Evolutionary conservation across 2,329 filamentous ascomycete species (phyloP).

Genomic region (Colletotrichum ledebouriae): DNA sequence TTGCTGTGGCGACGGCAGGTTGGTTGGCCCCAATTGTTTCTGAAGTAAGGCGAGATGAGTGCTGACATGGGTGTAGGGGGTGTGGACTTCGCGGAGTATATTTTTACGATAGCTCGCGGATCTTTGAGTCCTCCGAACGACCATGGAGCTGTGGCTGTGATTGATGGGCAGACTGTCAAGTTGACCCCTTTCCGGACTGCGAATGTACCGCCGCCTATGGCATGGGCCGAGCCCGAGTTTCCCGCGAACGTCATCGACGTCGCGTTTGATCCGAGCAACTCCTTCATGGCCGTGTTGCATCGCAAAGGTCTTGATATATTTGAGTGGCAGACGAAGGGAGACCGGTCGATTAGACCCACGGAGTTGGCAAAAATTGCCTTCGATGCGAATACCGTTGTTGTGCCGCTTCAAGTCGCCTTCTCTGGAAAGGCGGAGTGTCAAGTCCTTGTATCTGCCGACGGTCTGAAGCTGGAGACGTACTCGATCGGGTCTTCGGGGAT

Average conservation of each 20-base stretch:
- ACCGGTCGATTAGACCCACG: constrained; percentile 61
- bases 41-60: no score
- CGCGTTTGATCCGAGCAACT: constrained; percentile 75
- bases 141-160: constrained; percentile 82
- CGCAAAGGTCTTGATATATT: constrained; percentile 76
- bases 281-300: constrained; percentile 80
- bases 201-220: constrained; percentile 94
- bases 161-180: constrained; percentile 85
- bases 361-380: constrained; percentile 58
- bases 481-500: constrained; percentile 1
- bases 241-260: constrained; percentile 78
- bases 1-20: constrained; percentile 69
- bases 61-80: constrained; percentile 52
- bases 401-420: constrained; percentile 52
- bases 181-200: constrained; percentile 87
- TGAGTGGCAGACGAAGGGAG: constrained; percentile 74
- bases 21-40: constrained; percentile 44
- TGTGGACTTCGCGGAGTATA: constrained; percentile 74
- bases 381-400: constrained; percentile 42
- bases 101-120: constrained; percentile 77
- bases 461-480: constrained; percentile 35
- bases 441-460: constrained; percentile 49
- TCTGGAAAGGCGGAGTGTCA: constrained; percentile 48
- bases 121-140: constrained; percentile 80
- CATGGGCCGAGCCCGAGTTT: constrained; percentile 78